Evolutionary conservation across 225 moss, liverwort and hornwort genomes (phyloP).

Genomic region (Climacium dendroides): DNA sequence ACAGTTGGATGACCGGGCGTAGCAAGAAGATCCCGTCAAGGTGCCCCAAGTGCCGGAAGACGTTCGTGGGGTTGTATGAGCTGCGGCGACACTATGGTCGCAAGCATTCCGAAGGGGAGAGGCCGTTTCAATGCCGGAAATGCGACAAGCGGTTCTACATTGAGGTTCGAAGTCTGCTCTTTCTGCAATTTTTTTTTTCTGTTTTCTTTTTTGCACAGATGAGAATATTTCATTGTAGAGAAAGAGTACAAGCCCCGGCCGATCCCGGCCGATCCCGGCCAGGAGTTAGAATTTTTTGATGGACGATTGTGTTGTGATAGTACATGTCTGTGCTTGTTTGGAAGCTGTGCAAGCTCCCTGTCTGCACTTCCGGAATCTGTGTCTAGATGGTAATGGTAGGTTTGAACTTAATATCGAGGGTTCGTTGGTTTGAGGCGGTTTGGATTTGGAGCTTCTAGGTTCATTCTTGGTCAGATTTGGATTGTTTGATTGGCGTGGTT

Average conservation of each 20-base stretch:
- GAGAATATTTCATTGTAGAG: background rate
- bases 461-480: background rate
- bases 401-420: background rate
- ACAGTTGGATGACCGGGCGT: slow-evolving; percentile 33
- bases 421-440: no score
- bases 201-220: background rate
- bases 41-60: slow-evolving; percentile 63
- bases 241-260: background rate
- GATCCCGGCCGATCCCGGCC: background rate
- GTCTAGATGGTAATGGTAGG: background rate
- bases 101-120: slow-evolving; percentile 75
- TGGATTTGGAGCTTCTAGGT: background rate
- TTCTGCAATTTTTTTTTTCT: background rate
- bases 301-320: background rate
- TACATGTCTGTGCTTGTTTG: background rate
- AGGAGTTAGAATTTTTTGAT: background rate
- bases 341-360: background rate
- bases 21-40: slow-evolving; percentile 80
- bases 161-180: slow-evolving; percentile 23
- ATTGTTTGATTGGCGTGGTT: background rate
- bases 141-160: slow-evolving; percentile 76
- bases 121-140: slow-evolving; percentile 54
- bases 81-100: slow-evolving; percentile 70
- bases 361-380: background rate
- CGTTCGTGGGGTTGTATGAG: slow-evolving; percentile 79